Conservation (phyloP, 257 asterid genomes). For the Jaltomata sinuosa region DNA sequence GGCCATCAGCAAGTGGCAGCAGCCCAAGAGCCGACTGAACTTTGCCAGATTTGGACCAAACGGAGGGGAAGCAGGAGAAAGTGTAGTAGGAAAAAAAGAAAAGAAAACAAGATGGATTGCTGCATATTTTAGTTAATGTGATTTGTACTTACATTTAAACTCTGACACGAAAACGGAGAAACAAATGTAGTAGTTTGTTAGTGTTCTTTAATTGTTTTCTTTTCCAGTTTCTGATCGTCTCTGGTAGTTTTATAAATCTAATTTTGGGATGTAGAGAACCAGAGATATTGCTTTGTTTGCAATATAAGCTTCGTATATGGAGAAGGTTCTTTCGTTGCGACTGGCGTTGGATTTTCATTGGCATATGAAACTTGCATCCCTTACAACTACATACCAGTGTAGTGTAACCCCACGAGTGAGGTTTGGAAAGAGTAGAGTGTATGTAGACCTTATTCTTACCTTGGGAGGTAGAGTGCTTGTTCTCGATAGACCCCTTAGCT, state of each 20-base stretch:
- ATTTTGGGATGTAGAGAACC: not conserved
- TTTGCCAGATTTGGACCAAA: conserved; percentile 1
- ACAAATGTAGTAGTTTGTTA: not conserved
- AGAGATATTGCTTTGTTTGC: not conserved
- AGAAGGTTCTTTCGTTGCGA: not conserved
- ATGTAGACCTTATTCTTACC: no score
- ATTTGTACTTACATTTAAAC: conserved; percentile 35
- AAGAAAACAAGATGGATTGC: conserved; percentile 11
- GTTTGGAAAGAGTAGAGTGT: not conserved
- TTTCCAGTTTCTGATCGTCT: conserved; percentile 4
- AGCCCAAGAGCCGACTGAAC: conserved; percentile 60
- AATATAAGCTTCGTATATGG: not conserved
- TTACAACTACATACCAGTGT: not conserved
- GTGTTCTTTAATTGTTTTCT: conserved; percentile 22
- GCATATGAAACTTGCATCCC: not conserved
- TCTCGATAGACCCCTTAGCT: no score
- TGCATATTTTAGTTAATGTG: conserved; percentile 18
- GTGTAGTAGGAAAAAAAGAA: not conserved
- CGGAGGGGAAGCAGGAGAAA: not conserved
- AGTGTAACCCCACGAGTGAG: no score
- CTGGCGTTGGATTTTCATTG: not conserved
- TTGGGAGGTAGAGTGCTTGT: no score
- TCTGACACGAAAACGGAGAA: not conserved
- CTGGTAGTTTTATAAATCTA: not conserved
- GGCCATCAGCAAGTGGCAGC: conserved; percentile 43